These are phyloP conservation scores for Sporothrix luriei DNA, from an alignment of 2,329 filamentous ascomycete genomes.

Conservation along the genomic window DNA sequence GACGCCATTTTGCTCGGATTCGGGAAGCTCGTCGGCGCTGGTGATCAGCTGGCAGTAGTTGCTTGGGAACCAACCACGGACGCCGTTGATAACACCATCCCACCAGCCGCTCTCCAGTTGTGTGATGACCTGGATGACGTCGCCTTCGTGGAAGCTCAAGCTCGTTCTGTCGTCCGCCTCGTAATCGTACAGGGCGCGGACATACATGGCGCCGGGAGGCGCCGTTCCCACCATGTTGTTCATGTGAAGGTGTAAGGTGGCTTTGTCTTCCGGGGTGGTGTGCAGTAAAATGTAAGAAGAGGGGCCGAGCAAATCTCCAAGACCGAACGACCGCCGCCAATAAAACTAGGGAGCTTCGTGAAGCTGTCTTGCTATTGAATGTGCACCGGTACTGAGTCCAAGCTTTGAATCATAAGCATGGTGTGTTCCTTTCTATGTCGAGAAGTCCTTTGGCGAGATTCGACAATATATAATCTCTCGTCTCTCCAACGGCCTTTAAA, in stretches of 20 bases:
- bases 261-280: neutral
- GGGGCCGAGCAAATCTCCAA: neutral
- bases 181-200: slow-evolving; percentile 96
- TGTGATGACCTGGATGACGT: slow-evolving; percentile 97
- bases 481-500: neutral
- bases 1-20: slow-evolving; percentile 59
- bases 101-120: slow-evolving; percentile 99
- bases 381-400: slow-evolving; percentile 49
- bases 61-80: slow-evolving; percentile 98
- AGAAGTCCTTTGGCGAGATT: neutral
- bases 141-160: slow-evolving; percentile 93
- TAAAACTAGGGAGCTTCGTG: slow-evolving; percentile 13
- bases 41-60: slow-evolving; percentile 94
- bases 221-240: slow-evolving; percentile 63
- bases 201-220: slow-evolving; percentile 75
- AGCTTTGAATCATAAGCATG: slow-evolving; percentile 59
- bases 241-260: slow-evolving; percentile 47
- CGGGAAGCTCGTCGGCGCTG: slow-evolving; percentile 71
- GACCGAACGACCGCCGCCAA: slow-evolving; percentile 9
- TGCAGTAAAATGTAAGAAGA: neutral
- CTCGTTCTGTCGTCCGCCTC: slow-evolving; percentile 96
- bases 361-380: slow-evolving; percentile 22
- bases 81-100: slow-evolving; percentile 96
- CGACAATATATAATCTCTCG: neutral
- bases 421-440: slow-evolving; percentile 43